Evolutionary conservation across 768 basidiomycete genomes (phyloP), one percentile per base, ranked within the genome.

Genomic region (Amanita brunnescens): DNA sequence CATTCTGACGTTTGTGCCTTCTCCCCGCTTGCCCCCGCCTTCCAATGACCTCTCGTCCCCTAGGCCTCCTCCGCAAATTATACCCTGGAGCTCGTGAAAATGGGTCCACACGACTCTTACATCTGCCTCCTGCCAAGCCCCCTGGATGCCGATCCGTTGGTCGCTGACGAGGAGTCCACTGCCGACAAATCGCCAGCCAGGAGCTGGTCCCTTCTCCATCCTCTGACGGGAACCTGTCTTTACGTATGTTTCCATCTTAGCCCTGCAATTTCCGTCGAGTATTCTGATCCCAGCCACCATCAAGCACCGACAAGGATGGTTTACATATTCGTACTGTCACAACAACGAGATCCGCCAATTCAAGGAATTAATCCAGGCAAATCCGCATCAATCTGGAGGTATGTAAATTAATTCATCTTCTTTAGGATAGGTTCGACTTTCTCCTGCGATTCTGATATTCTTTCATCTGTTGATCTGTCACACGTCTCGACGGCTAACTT

Each of bases 291-390:
- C 63, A 65, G 58, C 70, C 63, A 44, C 61, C 53, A 58, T 49
- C 55, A 70, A 91, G 85, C 82, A 85, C 64, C 81, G 81, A 58
- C 88, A 91, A 73, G 81, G 85, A 34, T 96, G 93, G 93, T 98
- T 97, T 73, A 98, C 93, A 33, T 98, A 98, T 70, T 85, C 91
- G 44, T 96, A 89, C 67, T 92, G 95, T 71, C 93, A 99, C 71
- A 89, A 93, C 66, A 78, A 82, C 47, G 85, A 96, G 69, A 91
- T 98, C 55, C 85, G 94, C 52, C 96, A 99, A 69, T 99, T 98
- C 75, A 87, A 87, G 67, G 92, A 93, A 65, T 71, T 87, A 53
- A 63, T 72, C 57, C 81, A 80, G 62, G 66, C 78, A 49, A 83
- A 83, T 56, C 72, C 80, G 45, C 79, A 81, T 58, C 73, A 77